Evolutionary conservation across 2,329 filamentous ascomycete genomes (phyloP).

Genomic region (Epichloe baconii): DNA sequence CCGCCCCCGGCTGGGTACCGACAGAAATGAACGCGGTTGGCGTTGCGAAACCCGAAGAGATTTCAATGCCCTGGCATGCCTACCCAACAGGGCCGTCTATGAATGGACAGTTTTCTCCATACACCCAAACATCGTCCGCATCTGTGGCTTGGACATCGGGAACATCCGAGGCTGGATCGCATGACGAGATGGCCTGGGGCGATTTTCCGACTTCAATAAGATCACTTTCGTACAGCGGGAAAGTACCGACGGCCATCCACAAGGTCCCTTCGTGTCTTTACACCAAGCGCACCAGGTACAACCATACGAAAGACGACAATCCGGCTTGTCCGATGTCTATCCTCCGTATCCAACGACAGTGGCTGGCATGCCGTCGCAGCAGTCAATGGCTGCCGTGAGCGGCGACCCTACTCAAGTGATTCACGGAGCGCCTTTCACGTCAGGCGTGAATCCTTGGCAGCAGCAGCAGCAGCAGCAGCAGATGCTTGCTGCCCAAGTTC

Average conservation of each 20-base stretch:
- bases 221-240: constrained; percentile 38
- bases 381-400: constrained; percentile 20
- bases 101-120: constrained; percentile 36
- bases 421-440: constrained; percentile 15
- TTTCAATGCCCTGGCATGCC: constrained; percentile 33
- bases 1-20: constrained; percentile 31
- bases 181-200: constrained; percentile 33
- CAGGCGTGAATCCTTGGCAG: constrained; percentile 31
- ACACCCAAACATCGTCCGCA: constrained; percentile 27
- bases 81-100: constrained; percentile 38
- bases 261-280: constrained; percentile 27
- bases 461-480: constrained; percentile 27
- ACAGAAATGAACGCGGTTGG: constrained; percentile 26
- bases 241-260: constrained; percentile 19
- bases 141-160: constrained; percentile 29
- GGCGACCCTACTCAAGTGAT: constrained; percentile 19
- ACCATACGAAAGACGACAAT: constrained; percentile 31
- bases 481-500: constrained; percentile 13
- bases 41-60: constrained; percentile 28
- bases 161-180: constrained; percentile 23
- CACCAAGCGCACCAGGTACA: constrained; percentile 22
- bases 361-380: constrained; percentile 22
- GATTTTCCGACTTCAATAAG: constrained; percentile 28
- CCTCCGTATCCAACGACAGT: constrained; percentile 25
- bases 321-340: constrained; percentile 31